A percentile compares a stretch with the other conserved stretches of the same genome.
Evolutionary conservation across 148 eudicot species (phyloP).

Genomic region (Fagopyrum homotropicum): DNA sequence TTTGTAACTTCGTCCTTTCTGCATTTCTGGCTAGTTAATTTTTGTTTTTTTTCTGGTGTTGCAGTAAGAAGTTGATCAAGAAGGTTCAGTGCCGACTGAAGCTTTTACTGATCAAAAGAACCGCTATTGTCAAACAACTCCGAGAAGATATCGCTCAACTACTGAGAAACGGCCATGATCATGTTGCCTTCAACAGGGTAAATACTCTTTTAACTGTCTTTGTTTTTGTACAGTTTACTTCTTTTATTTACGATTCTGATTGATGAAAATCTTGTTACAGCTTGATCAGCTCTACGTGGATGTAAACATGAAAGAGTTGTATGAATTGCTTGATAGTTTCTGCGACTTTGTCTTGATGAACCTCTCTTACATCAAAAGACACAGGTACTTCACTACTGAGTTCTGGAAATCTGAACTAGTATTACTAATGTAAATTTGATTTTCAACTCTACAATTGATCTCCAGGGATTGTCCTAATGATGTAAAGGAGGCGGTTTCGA

Average conservation of each 20-base stretch:
- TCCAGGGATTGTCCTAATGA: conserved; percentile 68
- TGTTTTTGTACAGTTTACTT: not conserved
- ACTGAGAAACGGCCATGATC: conserved; percentile 43
- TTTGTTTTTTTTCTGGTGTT: not conserved
- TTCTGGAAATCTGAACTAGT: not conserved
- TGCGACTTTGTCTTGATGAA: conserved; percentile 56
- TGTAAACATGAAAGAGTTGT: conserved; percentile 35
- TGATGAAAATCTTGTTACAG: conserved; percentile 25
- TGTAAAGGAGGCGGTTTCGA: conserved; percentile 70
- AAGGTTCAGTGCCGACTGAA: conserved; percentile 61
- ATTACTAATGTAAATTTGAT: not conserved
- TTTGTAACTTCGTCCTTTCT: not conserved
- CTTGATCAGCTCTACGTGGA: conserved; percentile 56
- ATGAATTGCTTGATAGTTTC: conserved; percentile 51
- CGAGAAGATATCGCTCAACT: conserved; percentile 64
- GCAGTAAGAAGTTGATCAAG: conserved; percentile 70
- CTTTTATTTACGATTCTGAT: not conserved
- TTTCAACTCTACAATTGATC: not conserved
- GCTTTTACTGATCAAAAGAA: conserved; percentile 55
- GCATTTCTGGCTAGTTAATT: not conserved
- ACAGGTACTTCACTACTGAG: conserved; percentile 31
- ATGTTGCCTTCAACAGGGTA: conserved; percentile 58
- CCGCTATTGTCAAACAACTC: conserved; percentile 34
- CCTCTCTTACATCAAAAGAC: conserved; percentile 56
- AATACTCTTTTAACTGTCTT: not conserved